Base-by-base conservation (phyloP, 345 rosid genomes). In the Isatis tinctoria region DNA sequence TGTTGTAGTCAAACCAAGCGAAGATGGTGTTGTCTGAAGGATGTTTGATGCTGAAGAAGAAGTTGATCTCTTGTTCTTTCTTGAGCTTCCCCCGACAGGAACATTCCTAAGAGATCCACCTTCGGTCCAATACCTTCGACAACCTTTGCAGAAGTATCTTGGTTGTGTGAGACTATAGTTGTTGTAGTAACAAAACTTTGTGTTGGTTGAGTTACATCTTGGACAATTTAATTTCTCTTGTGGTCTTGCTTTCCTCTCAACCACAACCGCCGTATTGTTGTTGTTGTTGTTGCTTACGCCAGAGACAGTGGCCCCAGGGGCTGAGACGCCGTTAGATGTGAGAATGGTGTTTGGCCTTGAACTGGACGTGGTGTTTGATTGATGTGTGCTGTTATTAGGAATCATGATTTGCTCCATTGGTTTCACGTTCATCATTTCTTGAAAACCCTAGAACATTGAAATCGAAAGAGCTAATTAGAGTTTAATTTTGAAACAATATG, bases 121-220 rank as follows among this genome's bases (percentile, higher is more conserved):
- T 86, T 87, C 82, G 4, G 97, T 93, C 98, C 98, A 93, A 79
- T 93, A 94, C 74, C 98, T 85, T 83, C 88, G 85, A 80, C 98
- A 91, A 74, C 86, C n/a, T 85, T 87, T 93, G 85, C 98, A 93
- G 40, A 87, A 86, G 80, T 93, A 86, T 67, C 97, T 82, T 33
- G 98, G 98, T 80, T 93, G 98, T 60, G 96, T 83, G 58, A 82
- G 90, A 81, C 88, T 93, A 61, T 93, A 91, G 78, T 93, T 93
- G 82, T 93, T 90, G 82, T 83, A 93, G 75, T 93, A 93, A 67
- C 98, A 93, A 45, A 93, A 93, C 86, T 93, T 93, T 10, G 98
- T 93, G 82, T 93, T 89, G 2, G 82, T 70, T 3, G 98, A 93
- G 58, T 91, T 94, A 74, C 98, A 91, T 82, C 98, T 82, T 0